A percentile compares a stretch with the other conserved stretches of the same genome.
phyloP scores from a whole-genome alignment of 768 basidiomycete genomes.

The Amanita pallidorosea region DNA sequence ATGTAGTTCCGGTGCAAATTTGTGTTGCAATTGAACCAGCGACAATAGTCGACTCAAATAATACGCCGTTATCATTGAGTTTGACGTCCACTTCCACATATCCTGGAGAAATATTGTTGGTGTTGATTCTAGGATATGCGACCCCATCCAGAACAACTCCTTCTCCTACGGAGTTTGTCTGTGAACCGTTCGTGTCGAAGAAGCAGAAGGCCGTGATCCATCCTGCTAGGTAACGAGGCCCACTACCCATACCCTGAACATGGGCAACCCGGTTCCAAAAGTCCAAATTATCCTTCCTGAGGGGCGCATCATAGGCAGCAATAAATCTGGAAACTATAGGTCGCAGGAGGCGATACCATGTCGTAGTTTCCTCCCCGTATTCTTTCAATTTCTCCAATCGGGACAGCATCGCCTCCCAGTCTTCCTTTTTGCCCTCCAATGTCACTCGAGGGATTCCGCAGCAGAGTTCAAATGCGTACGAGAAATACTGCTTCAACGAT shows the following conservation, averaged over 20 bases:
- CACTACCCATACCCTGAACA: slow-evolving; percentile 14
- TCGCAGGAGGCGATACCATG: slow-evolving; percentile 23
- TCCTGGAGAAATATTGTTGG: neutral
- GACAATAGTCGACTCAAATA: neutral
- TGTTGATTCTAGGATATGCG: neutral
- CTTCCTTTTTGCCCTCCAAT: slow-evolving; percentile 19
- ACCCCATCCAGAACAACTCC: neutral
- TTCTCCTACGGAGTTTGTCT: slow-evolving; percentile 13
- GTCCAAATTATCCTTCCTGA: slow-evolving; percentile 16
- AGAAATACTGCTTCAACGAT: slow-evolving; percentile 19
- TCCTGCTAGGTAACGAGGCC: slow-evolving; percentile 17
- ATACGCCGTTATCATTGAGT: neutral
- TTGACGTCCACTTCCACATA: neutral
- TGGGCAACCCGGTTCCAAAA: slow-evolving; percentile 22
- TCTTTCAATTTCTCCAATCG: slow-evolving; percentile 21
- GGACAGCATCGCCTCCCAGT: slow-evolving; percentile 20
- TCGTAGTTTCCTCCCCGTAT: slow-evolving; percentile 17
- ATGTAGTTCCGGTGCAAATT: neutral
- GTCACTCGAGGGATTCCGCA: slow-evolving; percentile 28
- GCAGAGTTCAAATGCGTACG: slow-evolving; percentile 13
- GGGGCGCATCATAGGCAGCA: slow-evolving; percentile 16
- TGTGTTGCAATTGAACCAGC: neutral
- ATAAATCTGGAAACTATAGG: slow-evolving; percentile 22
- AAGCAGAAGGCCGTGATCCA: slow-evolving; percentile 30
- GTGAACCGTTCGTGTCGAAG: slow-evolving; percentile 19